Percentiles rank a stretch among this genome's conserved stretches.
Conservation (phyloP, 495 filamentous ascomycete species). For the Tuber aestivum region DNA sequence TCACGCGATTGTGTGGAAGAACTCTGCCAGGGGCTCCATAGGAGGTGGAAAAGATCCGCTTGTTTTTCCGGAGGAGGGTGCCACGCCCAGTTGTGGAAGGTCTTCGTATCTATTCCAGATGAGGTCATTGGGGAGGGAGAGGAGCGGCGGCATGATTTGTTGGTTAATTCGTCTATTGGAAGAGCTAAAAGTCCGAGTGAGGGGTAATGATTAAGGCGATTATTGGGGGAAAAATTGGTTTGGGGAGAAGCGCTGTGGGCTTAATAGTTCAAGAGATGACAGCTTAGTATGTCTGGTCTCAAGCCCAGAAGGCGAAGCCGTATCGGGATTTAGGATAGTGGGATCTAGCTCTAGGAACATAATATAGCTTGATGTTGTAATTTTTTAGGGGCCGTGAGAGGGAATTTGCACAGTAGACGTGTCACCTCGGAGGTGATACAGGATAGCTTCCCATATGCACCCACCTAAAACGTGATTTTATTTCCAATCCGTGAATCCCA, state of each 20-base stretch:
- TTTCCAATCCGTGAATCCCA: too few relatives aligned
- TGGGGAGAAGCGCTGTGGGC: not conserved
- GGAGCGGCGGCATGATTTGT: not conserved
- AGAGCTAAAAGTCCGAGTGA: not conserved
- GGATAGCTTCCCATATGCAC: too few relatives aligned
- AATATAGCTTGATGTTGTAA: not conserved
- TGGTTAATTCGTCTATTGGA: not conserved
- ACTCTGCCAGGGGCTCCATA: not conserved
- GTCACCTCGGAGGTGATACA: too few relatives aligned
- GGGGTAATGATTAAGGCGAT: not conserved
- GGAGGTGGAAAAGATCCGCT: conserved; percentile 1
- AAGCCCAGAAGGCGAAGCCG: not conserved
- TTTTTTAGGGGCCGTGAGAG: not conserved
- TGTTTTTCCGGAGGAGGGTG: conserved; percentile 18
- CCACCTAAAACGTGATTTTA: too few relatives aligned
- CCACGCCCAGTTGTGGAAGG: conserved; percentile 3
- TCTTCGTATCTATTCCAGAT: conserved; percentile 5
- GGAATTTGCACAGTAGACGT: too few relatives aligned
- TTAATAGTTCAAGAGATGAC: not conserved
- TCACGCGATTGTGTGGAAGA: not conserved
- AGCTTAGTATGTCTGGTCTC: not conserved
- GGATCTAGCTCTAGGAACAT: not conserved
- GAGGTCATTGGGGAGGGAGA: conserved; percentile 17
- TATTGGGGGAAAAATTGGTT: not conserved
- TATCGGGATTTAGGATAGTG: too few relatives aligned